Base-by-base conservation (phyloP, 352 stramenopile species). In the Phytophthora nicotianae region DNA sequence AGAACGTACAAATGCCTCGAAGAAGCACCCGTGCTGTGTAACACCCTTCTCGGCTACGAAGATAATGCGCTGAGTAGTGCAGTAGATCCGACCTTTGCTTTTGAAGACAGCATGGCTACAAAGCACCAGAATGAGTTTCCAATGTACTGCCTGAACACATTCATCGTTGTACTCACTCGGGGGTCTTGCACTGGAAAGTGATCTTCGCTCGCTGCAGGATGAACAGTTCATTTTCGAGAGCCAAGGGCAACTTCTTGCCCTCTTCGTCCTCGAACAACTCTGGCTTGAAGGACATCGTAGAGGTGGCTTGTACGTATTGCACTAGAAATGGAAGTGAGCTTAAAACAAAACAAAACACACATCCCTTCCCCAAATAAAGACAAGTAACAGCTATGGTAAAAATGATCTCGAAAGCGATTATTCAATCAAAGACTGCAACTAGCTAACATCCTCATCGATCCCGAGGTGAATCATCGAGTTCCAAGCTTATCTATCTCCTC, bases 51-150 rank as follows among this genome's bases (percentile, higher is more conserved):
- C 84, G 13, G 83, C 79, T 20, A 92, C 83, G 58, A 93, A 95
- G 46, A 95, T 90, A 24, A 95, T 69, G n/a, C 86, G 79, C 62
- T 93, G 77, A 10, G 86, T 93, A 33, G 86, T 95, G 67, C 87
- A 92, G 75, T 93, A 95, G 54, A 95, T 78, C 17, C 84, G 82
- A 4, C 86, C 86, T 50, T 89, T 91, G 51, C 78, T 74, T 62
- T 93, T 91, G 61, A 84, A 93, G 53, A 79, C 74, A 45, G 56
- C 56, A 16, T 68, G 65, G 3, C 65, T 72, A 47, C 1, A 11
- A 58, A 26, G 24, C 24, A 13, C 16, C 9, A 63, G 8, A 38
- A 9, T 33, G 19, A 40, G 5, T n/a, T 29, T 37, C 3, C 26
- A 50, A 3, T 29, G 10, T 5, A 53, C 11, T 41, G 35, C 3